Conservation (phyloP, 805 yeast species). For the Metschnikowia drakensbergensis region DNA sequence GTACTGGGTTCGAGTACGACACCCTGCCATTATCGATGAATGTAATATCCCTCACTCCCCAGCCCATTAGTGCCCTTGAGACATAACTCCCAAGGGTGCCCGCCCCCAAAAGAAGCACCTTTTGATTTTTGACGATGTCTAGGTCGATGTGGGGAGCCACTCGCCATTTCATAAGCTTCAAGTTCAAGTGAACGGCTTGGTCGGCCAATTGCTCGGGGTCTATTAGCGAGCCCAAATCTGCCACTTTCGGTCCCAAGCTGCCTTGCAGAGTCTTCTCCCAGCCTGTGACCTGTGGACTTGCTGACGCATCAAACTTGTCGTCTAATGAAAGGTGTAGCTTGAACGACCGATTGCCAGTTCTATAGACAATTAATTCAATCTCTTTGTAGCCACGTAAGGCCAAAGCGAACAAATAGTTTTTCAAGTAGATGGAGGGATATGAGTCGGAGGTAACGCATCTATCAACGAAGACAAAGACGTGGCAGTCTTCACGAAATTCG, state of each 20-base stretch:
- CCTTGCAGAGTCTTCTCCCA: slow-evolving; percentile 85
- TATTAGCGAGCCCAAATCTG: slow-evolving; percentile 76
- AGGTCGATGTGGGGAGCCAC: slow-evolving; percentile 78
- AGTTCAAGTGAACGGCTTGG: slow-evolving; percentile 88
- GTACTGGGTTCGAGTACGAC: slow-evolving; percentile 90
- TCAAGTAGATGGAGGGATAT: slow-evolving; percentile 50
- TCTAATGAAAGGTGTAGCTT: slow-evolving; percentile 17
- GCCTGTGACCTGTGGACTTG: slow-evolving; percentile 55
- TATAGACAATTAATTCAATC: slow-evolving; percentile 24
- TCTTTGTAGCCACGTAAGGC: slow-evolving; percentile 23
- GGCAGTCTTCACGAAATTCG: background rate
- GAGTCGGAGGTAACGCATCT: slow-evolving; percentile 24
- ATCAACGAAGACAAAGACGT: slow-evolving; percentile 31
- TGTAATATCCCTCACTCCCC: slow-evolving; percentile 88
- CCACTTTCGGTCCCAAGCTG: slow-evolving; percentile 74
- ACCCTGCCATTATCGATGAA: slow-evolving; percentile 88
- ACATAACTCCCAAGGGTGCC: slow-evolving; percentile 96
- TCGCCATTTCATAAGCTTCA: slow-evolving; percentile 96
- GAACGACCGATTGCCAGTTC: slow-evolving; percentile 19
- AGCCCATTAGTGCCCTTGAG: slow-evolving; percentile 78
- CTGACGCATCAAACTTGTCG: slow-evolving; percentile 8
- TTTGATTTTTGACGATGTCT: slow-evolving; percentile 55
- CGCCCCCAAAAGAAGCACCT: slow-evolving; percentile 81
- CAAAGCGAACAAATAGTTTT: slow-evolving; percentile 54
- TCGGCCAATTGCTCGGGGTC: slow-evolving; percentile 80